Evolutionary conservation across 768 basidiomycete species (phyloP), one percentile per base, ranked within the genome.

Genomic region (Mycena rebaudengoi): DNA sequence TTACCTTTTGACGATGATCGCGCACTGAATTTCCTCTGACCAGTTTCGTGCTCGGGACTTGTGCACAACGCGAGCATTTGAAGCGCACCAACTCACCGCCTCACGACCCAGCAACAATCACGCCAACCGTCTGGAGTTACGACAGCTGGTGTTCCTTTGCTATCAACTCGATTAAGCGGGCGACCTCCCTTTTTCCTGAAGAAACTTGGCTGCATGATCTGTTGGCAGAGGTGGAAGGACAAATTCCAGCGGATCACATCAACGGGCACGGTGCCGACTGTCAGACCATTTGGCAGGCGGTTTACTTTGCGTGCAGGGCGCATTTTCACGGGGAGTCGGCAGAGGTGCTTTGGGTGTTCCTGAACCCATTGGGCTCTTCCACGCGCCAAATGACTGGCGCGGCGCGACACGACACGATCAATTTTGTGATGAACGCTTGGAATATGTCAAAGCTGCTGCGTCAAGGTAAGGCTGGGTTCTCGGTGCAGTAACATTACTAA

Each of bases 281-380:
- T 20, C 44, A 29, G n/a, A 18, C 30, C 3, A 7, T 49, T 11
- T 62, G 61, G 61, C 61, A 62, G 23, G 44, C 61, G 3, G 61
- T 62, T 10, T 62, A 62, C 21, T 54, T 55, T 32, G 61, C 61
- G 4, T 62, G 61, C 39, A 16, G 61, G n/a, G 43, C 51, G 11
- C 61, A 62, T 32, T 62, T 62, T 40, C 53, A 62, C 28, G 61
- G 61, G 35, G 53, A 62, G 61, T 48, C 61, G 18, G 61, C 52
- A 4, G 61, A 62, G 44, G n/a, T 49, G 32, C 14, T 62, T 21
- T 62, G 61, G 61, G 61, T 53, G 3, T 62, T 61, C 25, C 37
- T 62, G 41, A 62, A 62, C 35, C 25, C 44, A 10, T 45, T 61
- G 3, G 61, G 61, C 4, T 45, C 61, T 2, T 62, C 53, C 6